A percentile compares a stretch with the other conserved stretches of the same genome.
These are phyloP conservation scores for Phytophthora citricola DNA, from an alignment of 352 stramenopile species.

Conservation along the genomic window DNA sequence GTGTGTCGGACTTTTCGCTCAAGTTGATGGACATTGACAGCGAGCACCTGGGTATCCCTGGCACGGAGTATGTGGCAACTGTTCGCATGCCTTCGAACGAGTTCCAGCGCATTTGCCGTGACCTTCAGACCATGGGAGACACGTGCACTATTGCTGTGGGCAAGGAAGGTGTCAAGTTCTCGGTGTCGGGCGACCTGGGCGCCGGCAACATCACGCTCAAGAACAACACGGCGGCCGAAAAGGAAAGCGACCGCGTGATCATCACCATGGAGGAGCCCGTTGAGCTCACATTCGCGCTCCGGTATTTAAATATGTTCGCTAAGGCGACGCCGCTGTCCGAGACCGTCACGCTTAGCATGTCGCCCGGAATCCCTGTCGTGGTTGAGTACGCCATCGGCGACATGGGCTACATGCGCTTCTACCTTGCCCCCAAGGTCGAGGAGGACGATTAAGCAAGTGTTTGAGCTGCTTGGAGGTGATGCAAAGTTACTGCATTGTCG, in stretches of 20 bases:
- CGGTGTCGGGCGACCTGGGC: slow-evolving; percentile 96
- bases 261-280: slow-evolving; percentile 99
- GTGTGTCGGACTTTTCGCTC: slow-evolving; percentile 97
- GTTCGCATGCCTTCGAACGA: slow-evolving; percentile 95
- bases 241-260: slow-evolving; percentile 92
- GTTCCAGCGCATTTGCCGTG: slow-evolving; percentile 99
- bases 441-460: slow-evolving; percentile 89
- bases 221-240: slow-evolving; percentile 89
- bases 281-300: slow-evolving; percentile 98
- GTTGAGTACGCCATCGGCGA: slow-evolving; percentile 99
- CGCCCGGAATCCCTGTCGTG: slow-evolving; percentile 97
- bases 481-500: slow-evolving; percentile 4
- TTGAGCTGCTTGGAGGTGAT: background rate
- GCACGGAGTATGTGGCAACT: slow-evolving; percentile 98
- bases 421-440: slow-evolving; percentile 99
- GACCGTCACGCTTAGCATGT: slow-evolving; percentile 98
- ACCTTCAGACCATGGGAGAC: slow-evolving; percentile 98
- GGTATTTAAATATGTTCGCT: slow-evolving; percentile 99
- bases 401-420: slow-evolving; percentile 98
- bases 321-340: slow-evolving; percentile 97
- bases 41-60: slow-evolving; percentile 98
- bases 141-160: slow-evolving; percentile 96
- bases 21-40: slow-evolving; percentile 99
- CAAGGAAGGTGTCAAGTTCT: slow-evolving; percentile 99
- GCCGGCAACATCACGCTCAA: slow-evolving; percentile 96